Base-by-base conservation (phyloP, 2,329 filamentous ascomycete species). In the Lecanicillium sp. region DNA sequence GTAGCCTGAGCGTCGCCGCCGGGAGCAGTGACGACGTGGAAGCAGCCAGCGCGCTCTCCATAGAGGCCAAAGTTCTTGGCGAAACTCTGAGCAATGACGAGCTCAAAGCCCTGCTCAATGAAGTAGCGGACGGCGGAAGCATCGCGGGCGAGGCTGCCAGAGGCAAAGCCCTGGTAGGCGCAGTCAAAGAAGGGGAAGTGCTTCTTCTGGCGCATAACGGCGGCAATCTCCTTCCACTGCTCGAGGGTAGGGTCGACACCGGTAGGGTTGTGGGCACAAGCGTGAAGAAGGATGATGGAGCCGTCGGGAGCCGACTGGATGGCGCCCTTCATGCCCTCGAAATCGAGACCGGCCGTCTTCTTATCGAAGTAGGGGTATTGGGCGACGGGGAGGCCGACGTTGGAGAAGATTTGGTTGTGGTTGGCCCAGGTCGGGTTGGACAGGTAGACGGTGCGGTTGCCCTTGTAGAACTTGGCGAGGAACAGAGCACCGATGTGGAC, bases 121-220 rank as follows among this genome's bases (percentile, higher is more conserved):
- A 98, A 98, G 73, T 95, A 86, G 50, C 87, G 84, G 51, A 98
- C 82, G n/a, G 92, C 87, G 71, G 83, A 88, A 47, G 86, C 87
- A 60, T 98, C 92, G 44, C 80, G 78, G 51, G 75, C 72, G 15
- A 97, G 77, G 59, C 94, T 81, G 43, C 92, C 92, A 1, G 92
- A 94, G 3, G 92, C 92, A 60, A 98, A 98, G 41, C 92, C 90
- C 66, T 97, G 92, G 71, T 98, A 98, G 41, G 92, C 92, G 48
- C 79, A 87, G 71, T 98, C 92, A 66, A 98, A 97, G 77, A 98
- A 97, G 54, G 92, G 90, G 69, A 98, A 95, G 64, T 94, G 90
- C 47, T 77, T 77, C 66, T 84, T 87, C 54, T 77, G 63, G 53
- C 76, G 77, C 62, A 97, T 80, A 32, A 95, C 63, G 31, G 72